Conservation (phyloP, 2,329 filamentous ascomycete genomes). For the Curvularia eragrostidis region DNA sequence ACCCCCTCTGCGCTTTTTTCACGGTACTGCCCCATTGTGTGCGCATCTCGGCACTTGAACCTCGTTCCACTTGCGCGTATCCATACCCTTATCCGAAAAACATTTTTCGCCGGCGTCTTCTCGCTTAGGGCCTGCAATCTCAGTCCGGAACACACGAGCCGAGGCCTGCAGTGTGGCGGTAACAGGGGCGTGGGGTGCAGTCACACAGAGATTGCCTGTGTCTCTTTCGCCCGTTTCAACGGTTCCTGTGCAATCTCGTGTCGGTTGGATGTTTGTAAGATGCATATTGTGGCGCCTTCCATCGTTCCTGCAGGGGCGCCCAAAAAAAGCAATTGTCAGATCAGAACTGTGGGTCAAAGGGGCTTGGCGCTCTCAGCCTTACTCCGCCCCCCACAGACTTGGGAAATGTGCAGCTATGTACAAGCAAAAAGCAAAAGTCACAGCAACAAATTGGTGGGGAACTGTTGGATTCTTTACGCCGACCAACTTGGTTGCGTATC, state of each 20-base stretch:
- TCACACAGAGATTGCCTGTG: not conserved
- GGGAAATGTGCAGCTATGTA: not conserved
- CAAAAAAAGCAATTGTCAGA: not conserved
- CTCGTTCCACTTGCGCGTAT: not conserved
- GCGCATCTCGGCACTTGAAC: not conserved
- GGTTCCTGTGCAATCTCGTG: slow-evolving; percentile 28
- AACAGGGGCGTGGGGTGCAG: not conserved
- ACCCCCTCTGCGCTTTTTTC: not conserved
- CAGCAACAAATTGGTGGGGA: not conserved
- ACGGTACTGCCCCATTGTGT: not conserved
- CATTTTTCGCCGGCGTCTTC: not conserved
- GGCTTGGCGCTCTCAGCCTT: not conserved
- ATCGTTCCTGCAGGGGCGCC: not conserved
- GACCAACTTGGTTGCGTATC: not conserved
- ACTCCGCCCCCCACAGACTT: not conserved
- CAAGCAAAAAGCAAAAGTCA: not conserved
- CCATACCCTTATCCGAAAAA: not conserved
- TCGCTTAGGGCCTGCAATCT: not conserved
- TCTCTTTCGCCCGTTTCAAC: not conserved
- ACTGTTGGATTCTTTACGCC: not conserved
- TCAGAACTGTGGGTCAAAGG: not conserved
- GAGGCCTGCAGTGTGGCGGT: not conserved
- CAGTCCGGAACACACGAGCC: not conserved
- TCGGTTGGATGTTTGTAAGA: slow-evolving; percentile 22
- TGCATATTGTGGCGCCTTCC: slow-evolving; percentile 5